Evolutionary conservation across 1,284 basidiomycete genomes (phyloP), one percentile per base, ranked within the genome.

Genomic region (Cryptococcus hybrid): DNA sequence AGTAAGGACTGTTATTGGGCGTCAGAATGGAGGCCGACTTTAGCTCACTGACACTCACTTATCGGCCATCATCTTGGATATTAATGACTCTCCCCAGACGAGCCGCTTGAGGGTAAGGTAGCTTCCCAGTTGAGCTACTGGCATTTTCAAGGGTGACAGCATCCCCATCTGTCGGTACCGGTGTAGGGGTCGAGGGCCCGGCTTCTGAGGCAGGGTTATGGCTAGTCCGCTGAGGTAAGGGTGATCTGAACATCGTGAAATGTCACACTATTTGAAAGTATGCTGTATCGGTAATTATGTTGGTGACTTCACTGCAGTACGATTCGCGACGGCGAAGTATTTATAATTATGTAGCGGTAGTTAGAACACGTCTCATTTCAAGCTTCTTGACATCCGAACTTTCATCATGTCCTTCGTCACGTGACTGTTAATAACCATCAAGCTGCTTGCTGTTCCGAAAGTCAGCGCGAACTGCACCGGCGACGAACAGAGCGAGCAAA

Each of bases 1-100:
- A 97, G 79, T 91, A 92, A 39, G 92, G 93, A 73, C 93, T 97
- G 48, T 38, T 24, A 24, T 24, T 24, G 24, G 24, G 24, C 24
- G 24, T 24, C 24, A 24, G 24, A 24, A 24, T 24, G 24, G n/a
- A 9, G 24, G 45, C 24, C 15, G 6, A 15, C 44, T 15, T 51
- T 15, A 38, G n/a, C 12, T 34, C 37, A 13, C 11, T 40, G 3
- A 18, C 9, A 58, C 73, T 56, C 54, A 73, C 73, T 76, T 76
- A 57, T 74, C 71, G 13, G 68, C 67, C 67, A 74, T 69, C 54
- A 71, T 65, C 53, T 63, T 67, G 18, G 55, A 52, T 18, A 68
- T 37, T 40, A 67, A 54, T 3, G 59, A 58, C 44, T 58, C 50
- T 24, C 55, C 52, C 60, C 50, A 51, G 59, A 48, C 48, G 42